Evolutionary conservation across 2,329 filamentous ascomycete species (phyloP).

Genomic region (Monosporascus sp.): DNA sequence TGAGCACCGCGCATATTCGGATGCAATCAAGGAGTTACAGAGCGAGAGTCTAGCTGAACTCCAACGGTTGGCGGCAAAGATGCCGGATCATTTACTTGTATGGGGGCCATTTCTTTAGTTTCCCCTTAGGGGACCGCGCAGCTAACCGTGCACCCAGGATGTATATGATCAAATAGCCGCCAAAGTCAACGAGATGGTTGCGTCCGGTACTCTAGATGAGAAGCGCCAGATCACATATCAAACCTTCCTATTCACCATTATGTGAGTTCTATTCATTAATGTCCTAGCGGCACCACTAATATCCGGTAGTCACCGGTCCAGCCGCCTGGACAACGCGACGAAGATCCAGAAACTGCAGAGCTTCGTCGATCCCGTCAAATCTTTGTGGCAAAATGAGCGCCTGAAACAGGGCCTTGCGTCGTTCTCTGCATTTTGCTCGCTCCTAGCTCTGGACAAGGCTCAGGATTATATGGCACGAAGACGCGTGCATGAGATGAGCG

Average conservation of each 20-base stretch:
- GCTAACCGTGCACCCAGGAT: slow-evolving; percentile 40
- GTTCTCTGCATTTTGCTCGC: slow-evolving; percentile 72
- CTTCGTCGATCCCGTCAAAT: slow-evolving; percentile 78
- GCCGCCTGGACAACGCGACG: slow-evolving; percentile 62
- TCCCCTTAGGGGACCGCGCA: background rate
- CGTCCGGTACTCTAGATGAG: slow-evolving; percentile 68
- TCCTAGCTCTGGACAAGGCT: slow-evolving; percentile 75
- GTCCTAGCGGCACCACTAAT: slow-evolving; percentile 4
- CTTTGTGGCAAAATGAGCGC: slow-evolving; percentile 69
- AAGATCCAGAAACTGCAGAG: slow-evolving; percentile 67
- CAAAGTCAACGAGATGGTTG: slow-evolving; percentile 75
- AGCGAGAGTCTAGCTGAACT: slow-evolving; percentile 80
- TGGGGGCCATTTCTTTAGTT: slow-evolving; percentile 17
- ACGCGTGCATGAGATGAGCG: slow-evolving; percentile 67
- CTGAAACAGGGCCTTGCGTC: slow-evolving; percentile 66
- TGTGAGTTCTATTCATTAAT: slow-evolving; percentile 42
- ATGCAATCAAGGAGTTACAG: slow-evolving; percentile 86
- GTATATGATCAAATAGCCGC: slow-evolving; percentile 84
- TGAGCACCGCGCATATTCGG: slow-evolving; percentile 69
- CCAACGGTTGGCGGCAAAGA: slow-evolving; percentile 81
- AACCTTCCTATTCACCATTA: slow-evolving; percentile 89
- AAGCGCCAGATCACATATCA: slow-evolving; percentile 81
- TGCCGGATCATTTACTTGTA: slow-evolving; percentile 83
- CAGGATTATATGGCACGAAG: slow-evolving; percentile 71
- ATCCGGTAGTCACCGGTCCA: slow-evolving; percentile 66